Percentiles rank a stretch among this genome's conserved stretches.
Evolutionary conservation across 768 basidiomycete species (phyloP).

Genomic region (Cystofilobasidium capitatum): DNA sequence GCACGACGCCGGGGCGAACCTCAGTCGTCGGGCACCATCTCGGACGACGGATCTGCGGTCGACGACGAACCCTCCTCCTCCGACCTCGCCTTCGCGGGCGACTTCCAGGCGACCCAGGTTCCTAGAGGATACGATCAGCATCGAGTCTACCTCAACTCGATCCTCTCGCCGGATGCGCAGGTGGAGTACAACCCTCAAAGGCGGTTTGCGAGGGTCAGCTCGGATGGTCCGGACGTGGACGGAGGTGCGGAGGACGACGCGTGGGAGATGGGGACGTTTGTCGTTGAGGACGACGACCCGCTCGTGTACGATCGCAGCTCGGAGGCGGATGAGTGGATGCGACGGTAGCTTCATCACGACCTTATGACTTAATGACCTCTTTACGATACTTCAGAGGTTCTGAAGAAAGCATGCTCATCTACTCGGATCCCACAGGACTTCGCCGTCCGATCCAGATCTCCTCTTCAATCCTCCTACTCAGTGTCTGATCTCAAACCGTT

Average conservation of each 20-base stretch:
- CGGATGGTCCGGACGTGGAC: constrained; percentile 31
- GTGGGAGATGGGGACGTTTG: constrained; percentile 24
- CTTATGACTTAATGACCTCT: too few species aligned
- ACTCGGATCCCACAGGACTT: too few species aligned
- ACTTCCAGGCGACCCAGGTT: constrained; percentile 40
- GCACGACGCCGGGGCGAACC: not conserved
- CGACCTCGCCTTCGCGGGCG: constrained; percentile 36
- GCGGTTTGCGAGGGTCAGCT: constrained; percentile 35
- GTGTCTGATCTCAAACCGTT: too few species aligned
- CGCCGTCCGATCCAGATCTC: too few species aligned
- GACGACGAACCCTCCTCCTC: constrained; percentile 28
- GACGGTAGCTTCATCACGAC: too few species aligned
- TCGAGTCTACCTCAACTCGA: constrained; percentile 34
- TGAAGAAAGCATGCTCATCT: too few species aligned
- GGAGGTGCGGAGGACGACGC: constrained; percentile 28
- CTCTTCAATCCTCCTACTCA: too few species aligned
- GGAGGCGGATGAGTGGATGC: not conserved
- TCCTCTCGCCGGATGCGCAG: constrained; percentile 34
- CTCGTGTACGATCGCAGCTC: constrained; percentile 16
- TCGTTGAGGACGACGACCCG: constrained; percentile 20
- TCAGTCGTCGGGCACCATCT: not conserved
- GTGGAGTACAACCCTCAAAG: constrained; percentile 21
- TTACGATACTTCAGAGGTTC: too few species aligned
- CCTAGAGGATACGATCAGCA: constrained; percentile 40
- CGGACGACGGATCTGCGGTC: constrained; percentile 14